Evolutionary conservation across 495 filamentous ascomycete species (phyloP), one percentile per base, ranked within the genome.

Genomic region (Darksidea phi): DNA sequence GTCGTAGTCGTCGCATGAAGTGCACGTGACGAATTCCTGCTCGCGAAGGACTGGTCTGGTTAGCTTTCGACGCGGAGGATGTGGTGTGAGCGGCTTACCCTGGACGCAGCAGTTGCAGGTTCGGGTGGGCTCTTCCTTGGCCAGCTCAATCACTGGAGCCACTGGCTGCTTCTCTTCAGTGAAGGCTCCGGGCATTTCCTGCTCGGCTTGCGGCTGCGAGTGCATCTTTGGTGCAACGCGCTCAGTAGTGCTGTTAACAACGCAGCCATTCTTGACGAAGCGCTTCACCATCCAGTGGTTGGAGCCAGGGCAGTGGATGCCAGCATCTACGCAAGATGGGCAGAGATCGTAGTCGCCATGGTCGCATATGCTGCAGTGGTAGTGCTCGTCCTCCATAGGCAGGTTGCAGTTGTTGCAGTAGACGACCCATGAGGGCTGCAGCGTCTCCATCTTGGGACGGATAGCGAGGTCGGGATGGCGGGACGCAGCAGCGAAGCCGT

Each of bases 211-310:
- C 42, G 32, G 32, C 64, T 71, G 58, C 8, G 61, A 50, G 59
- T 68, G 68, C 42, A 51, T 71, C 70, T 87, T 90, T 42, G 89
- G 86, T 32, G 81, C 78, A 69, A 92, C 78, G 4, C 78, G 86
- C 72, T 96, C 88, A 3, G 91, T 96, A 3, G 82, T 88, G 79
- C 91, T 96, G 72, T 83, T 89, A 67, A 86, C 83, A 43, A 97
- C 86, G 57, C 82, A 78, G 20, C 92, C 95, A 59, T 88, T 79
- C 61, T 85, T 80, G 48, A 97, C 81, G 45, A 82, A 84, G 48
- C 94, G 84, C 83, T 95, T 96, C 71, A 97, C 92, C 74, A 99
- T 77, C 90, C 90, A 97, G 77, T 99, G 94, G 53, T 81, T 79
- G 13, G 85, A 82, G 45, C 83, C 83, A 48, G 81, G 82, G 77